These are phyloP conservation scores for Neospermospora avenae DNA, from an alignment of 2,329 filamentous ascomycete species.

Conservation along the genomic window DNA sequence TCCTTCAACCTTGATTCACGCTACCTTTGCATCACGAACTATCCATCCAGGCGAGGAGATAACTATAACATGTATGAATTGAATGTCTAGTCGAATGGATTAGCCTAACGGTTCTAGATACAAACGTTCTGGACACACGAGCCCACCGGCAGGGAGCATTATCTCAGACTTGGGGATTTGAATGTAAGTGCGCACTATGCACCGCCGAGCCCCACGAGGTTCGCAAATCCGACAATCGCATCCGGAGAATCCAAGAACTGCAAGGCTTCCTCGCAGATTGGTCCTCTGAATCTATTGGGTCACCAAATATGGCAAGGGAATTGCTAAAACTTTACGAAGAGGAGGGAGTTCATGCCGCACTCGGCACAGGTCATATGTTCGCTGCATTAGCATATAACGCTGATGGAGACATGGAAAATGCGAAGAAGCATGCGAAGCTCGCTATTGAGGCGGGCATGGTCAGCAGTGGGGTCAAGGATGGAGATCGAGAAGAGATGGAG, in stretches of 20 bases:
- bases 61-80: slow-evolving; percentile 38
- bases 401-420: slow-evolving; percentile 34
- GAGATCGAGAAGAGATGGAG: slow-evolving; percentile 36
- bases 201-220: slow-evolving; percentile 28
- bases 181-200: slow-evolving; percentile 40
- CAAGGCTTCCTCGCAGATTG: slow-evolving; percentile 38
- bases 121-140: slow-evolving; percentile 35
- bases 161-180: slow-evolving; percentile 39
- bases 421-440: slow-evolving; percentile 35
- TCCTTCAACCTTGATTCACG: slow-evolving; percentile 36
- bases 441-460: slow-evolving; percentile 32
- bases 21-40: slow-evolving; percentile 38
- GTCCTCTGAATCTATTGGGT: slow-evolving; percentile 29
- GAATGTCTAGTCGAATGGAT: too few species aligned
- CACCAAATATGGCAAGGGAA: slow-evolving; percentile 38
- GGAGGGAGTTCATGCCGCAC: slow-evolving; percentile 34
- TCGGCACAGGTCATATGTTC: slow-evolving; percentile 38
- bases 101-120: slow-evolving; percentile 18
- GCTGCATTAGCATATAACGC: slow-evolving; percentile 42
- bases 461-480: slow-evolving; percentile 34
- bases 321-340: slow-evolving; percentile 38
- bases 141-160: slow-evolving; percentile 34
- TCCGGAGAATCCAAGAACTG: slow-evolving; percentile 34
- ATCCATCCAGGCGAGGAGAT: slow-evolving; percentile 42
- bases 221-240: slow-evolving; percentile 37